These are phyloP conservation scores for Hydnum rufescens DNA, from an alignment of 768 basidiomycete species.

Conservation along the genomic window DNA sequence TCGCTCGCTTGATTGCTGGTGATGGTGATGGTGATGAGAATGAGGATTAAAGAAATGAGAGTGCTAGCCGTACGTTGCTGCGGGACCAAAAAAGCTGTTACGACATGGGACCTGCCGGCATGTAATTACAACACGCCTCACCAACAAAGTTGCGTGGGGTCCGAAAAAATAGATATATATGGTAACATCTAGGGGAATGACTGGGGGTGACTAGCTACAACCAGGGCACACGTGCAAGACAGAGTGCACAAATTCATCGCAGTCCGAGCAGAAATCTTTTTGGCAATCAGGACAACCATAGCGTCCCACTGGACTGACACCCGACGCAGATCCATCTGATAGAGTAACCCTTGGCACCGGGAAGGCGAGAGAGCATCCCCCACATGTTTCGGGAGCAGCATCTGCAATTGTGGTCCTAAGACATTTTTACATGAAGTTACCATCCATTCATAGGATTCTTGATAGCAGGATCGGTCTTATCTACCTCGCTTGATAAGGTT, in stretches of 20 bases:
- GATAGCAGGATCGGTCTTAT: conserved; percentile 17
- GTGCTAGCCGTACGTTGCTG: no score
- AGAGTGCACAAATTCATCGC: conserved; percentile 91
- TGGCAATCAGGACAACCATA: conserved; percentile 78
- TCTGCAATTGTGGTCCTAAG: background rate
- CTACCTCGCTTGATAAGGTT: conserved; percentile 62
- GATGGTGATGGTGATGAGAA: no score
- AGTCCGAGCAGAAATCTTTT: conserved; percentile 83
- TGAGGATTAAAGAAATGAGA: no score
- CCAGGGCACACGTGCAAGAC: conserved; percentile 85
- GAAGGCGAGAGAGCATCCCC: conserved; percentile 63
- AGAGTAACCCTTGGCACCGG: conserved; percentile 23
- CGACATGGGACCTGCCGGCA: no score
- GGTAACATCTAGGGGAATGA: no score
- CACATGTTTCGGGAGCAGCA: conserved; percentile 26
- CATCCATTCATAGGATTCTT: conserved; percentile 1
- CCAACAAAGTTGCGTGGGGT: no score
- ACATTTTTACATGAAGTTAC: conserved; percentile 6
- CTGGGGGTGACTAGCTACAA: conserved; percentile 14
- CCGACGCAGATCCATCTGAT: conserved; percentile 19
- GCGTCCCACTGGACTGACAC: conserved; percentile 72
- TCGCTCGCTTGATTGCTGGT: no score
- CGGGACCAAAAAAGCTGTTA: no score
- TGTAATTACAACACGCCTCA: no score
- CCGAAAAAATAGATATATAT: no score